Base-by-base conservation (phyloP, 2,329 filamentous ascomycete species). In the Amesomyces nigricolor region DNA sequence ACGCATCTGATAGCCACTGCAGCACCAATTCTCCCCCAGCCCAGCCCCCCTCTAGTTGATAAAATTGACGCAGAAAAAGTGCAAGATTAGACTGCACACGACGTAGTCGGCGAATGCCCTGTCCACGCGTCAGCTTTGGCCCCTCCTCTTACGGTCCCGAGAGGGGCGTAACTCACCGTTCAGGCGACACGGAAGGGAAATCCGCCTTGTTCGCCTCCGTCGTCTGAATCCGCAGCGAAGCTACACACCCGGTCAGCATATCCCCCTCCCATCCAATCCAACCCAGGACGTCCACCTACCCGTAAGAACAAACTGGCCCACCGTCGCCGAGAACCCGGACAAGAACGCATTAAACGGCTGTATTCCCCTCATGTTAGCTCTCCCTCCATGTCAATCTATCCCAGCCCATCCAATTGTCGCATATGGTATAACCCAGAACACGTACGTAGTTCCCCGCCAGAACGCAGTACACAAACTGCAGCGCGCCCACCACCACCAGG, bases 51-150 rank as follows among this genome's bases (percentile, higher is more conserved):
- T 62, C 78, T 79, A 99, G 81, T 99, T 99, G 78, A 99, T 97
- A 73, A 99, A 99, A 81, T 99, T 99, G 71, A 97, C 85, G 75
- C 91, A 96, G 80, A 99, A 99, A 77, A 97, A 96, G 77, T 99
- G 94, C 71, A 97, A 76, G 70, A 97, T 89, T 71, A 99, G 72
- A 72, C 91, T 96, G 70, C 92, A 94, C 65, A 96, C 89, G 58
- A 99, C 80, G 70, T 88, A 99, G 75, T 99, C 94, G 68, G 94
- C 91, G 72, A 99, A 99, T 39, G 94, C 92, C 71, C 91, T 95
- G 64, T 4, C 7, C 29, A 10, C 5, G 5, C 4, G 16, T 48
- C 37, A 54, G 46, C 19, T 35, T 11, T 11, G 3, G 11, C 48
- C 38, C 17, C 17, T 19, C n/a, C n/a, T n/a, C n/a, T n/a, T n/a